Evolutionary conservation across 805 yeast genomes (phyloP), one percentile per base, ranked within the genome.

Genomic region (Kuraishia capsulata): DNA sequence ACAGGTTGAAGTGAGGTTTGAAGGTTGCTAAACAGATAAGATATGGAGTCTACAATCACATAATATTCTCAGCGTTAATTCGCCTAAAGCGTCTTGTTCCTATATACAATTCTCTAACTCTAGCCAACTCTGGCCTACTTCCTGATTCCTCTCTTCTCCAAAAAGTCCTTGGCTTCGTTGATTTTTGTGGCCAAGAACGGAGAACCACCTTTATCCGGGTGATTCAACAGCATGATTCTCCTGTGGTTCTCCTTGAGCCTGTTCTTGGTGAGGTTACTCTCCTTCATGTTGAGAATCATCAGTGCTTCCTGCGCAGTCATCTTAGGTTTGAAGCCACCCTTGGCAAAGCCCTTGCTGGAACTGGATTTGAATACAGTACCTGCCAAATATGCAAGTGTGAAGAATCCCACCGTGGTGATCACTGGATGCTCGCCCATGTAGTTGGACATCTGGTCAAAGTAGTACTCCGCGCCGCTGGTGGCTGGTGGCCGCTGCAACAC

Each of bases 201-300:
- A 9, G 94, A 81, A 2, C 97, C 97, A 25, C 96, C 96, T 55
- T 79, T 83, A 64, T 89, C 97, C 9, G 97, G 97, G 55, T 89
- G 97, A 57, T 89, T 89, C 36, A 82, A 73, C 61, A 86, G 61
- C 92, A 89, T 84, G 51, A 88, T 80, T 49, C 68, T 69, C 62
- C 96, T 75, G 56, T 89, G 96, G 42, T 78, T 79, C 44, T 81
- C 87, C 54, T 82, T 81, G 51, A 88, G 67, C 50, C 70, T 78
- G 42, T 78, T 71, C 58, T 74, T 77, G 31, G 74, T 67, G 52
- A 78, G 61, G 18, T 71, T 76, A 28, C 76, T 65, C 56, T 83
- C 92, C 46, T 73, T 78, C 50, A 88, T 65, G 51, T 81, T 83
- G 49, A 90, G 71, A 23, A 90, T 84, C 54, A 76, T 88, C 43